A percentile compares a stretch with the other conserved stretches of the same genome.
Conservation (phyloP, 352 stramenopile genomes). For the Globisporangium cystogenes region DNA sequence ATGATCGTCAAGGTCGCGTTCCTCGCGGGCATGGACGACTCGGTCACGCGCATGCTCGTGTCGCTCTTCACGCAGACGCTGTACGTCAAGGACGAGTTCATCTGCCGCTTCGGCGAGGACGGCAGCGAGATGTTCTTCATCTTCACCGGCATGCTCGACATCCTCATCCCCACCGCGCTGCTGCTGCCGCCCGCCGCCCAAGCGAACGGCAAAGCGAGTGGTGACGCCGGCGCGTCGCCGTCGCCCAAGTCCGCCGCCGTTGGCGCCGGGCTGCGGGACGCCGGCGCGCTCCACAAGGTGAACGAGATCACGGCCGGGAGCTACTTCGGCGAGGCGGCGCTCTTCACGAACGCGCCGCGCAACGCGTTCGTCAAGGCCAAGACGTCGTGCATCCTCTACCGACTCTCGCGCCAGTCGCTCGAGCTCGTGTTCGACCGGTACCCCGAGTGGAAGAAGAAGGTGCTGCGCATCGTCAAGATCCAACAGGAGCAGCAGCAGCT, state of each 20-base stretch:
- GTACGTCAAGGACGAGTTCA: constrained; percentile 49
- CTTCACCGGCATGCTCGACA: constrained; percentile 48
- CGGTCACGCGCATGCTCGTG: constrained; percentile 51
- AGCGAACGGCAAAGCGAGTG: too few relatives aligned
- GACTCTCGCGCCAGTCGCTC: constrained; percentile 42
- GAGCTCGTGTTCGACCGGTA: constrained; percentile 59
- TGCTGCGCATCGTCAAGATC: constrained; percentile 57
- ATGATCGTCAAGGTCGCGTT: constrained; percentile 72
- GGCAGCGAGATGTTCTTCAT: constrained; percentile 71
- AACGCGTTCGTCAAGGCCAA: constrained; percentile 56
- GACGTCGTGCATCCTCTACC: constrained; percentile 58
- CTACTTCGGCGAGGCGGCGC: constrained; percentile 53
- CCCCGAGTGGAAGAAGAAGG: constrained; percentile 57
- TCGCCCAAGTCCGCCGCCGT: not conserved
- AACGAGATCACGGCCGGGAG: constrained; percentile 51
- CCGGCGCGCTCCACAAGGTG: constrained; percentile 31
- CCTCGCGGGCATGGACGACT: constrained; percentile 47
- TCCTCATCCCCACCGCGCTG: constrained; percentile 29
- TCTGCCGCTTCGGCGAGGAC: constrained; percentile 48
- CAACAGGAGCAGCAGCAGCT: constrained; percentile 56
- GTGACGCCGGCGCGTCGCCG: not conserved
- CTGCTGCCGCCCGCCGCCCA: not conserved
- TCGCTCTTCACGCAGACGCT: constrained; percentile 51
- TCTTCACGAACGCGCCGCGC: constrained; percentile 50
- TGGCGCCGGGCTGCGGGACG: not conserved